Conservation (phyloP, 306 rosid genomes). For the Castanospermum australe region DNA sequence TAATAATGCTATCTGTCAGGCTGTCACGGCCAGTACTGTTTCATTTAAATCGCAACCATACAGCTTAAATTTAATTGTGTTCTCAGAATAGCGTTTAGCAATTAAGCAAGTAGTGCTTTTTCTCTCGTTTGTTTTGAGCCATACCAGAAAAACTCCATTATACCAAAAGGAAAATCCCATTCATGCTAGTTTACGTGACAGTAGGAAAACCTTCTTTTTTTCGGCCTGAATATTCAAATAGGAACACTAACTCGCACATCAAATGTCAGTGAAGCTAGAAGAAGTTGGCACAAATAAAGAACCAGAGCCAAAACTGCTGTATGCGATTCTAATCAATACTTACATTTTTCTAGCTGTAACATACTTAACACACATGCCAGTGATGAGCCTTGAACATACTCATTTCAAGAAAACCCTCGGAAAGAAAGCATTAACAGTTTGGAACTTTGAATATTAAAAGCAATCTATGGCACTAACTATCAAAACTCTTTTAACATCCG, state of each 20-base stretch:
- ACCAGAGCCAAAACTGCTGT: slow-evolving; percentile 2
- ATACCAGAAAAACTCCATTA: background rate
- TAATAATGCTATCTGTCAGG: background rate
- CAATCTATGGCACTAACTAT: background rate
- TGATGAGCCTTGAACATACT: background rate
- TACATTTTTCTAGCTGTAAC: slow-evolving; percentile 18
- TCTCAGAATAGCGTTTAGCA: background rate
- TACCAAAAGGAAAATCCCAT: background rate
- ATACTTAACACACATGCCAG: background rate
- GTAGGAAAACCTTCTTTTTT: background rate
- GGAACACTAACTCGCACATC: background rate
- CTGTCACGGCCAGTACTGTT: background rate
- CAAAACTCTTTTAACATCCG: background rate
- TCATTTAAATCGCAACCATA: background rate
- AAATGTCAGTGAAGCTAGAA: background rate
- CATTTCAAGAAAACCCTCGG: background rate
- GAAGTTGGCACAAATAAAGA: background rate
- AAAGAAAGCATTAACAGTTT: background rate
- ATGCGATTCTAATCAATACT: background rate
- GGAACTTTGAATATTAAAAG: background rate
- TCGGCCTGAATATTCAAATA: background rate
- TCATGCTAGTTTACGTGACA: too few species aligned
- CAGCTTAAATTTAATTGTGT: background rate
- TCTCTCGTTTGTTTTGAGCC: background rate
- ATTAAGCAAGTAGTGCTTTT: background rate